Conservation (phyloP, 257 asterid genomes). For the Capsicum baccatum region DNA sequence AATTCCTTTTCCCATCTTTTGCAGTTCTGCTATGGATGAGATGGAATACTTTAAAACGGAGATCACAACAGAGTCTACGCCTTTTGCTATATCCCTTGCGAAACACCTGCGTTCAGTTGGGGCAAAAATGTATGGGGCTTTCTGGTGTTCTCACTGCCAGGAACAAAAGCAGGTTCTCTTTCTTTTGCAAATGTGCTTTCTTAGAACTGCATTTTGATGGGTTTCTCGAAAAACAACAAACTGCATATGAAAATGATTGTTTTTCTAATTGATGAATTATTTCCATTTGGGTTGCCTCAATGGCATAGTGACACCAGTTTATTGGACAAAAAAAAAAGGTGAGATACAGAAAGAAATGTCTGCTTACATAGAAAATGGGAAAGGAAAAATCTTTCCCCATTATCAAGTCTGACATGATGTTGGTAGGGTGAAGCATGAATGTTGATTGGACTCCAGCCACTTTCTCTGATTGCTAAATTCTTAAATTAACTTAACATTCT, state of each 20-base stretch:
- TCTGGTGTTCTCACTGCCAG: slow-evolving; percentile 94
- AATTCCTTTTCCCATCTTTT: slow-evolving; percentile 27
- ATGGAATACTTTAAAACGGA: slow-evolving; percentile 61
- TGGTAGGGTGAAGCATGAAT: slow-evolving; percentile 16
- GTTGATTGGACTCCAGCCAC: neutral
- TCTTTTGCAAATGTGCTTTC: slow-evolving; percentile 23
- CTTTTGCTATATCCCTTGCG: slow-evolving; percentile 84
- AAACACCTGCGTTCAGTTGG: slow-evolving; percentile 75
- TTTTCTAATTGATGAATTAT: slow-evolving; percentile 13
- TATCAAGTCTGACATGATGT: neutral
- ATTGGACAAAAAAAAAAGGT: neutral
- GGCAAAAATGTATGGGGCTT: slow-evolving; percentile 90
- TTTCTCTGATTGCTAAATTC: neutral
- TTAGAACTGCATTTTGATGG: slow-evolving; percentile 23
- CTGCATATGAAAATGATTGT: neutral
- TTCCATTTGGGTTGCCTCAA: slow-evolving; percentile 8
- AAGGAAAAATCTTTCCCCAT: neutral
- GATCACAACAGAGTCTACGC: slow-evolving; percentile 72
- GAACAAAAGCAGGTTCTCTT: slow-evolving; percentile 78
- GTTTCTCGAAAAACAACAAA: neutral
- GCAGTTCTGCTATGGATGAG: slow-evolving; percentile 62
- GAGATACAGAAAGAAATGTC: neutral
- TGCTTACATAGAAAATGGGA: neutral
- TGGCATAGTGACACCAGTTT: neutral
- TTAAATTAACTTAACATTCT: neutral